These are phyloP conservation scores for Thecaphora frezii DNA, from an alignment of 1,284 basidiomycete species.

Conservation along the genomic window DNA sequence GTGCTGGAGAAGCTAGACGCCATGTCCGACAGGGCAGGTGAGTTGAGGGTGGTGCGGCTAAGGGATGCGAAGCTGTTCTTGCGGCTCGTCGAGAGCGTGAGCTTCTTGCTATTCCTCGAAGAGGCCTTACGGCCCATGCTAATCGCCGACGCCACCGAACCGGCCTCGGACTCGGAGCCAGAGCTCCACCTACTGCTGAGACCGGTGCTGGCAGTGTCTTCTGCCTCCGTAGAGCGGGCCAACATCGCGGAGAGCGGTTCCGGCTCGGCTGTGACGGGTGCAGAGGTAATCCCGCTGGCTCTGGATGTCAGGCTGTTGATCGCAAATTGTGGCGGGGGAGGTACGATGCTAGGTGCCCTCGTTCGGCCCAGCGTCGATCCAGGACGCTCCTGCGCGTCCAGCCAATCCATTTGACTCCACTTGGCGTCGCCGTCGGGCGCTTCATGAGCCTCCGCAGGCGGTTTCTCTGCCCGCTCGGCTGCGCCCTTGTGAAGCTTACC, in stretches of 20 bases:
- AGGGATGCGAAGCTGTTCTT: conserved; percentile 15
- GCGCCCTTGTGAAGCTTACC: not conserved
- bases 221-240: not conserved
- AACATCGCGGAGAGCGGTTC: not conserved
- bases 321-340: conserved; percentile 24
- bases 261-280: not conserved
- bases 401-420: not conserved
- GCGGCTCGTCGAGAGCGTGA: conserved; percentile 15
- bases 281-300: not conserved
- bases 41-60: not conserved
- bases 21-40: not conserved
- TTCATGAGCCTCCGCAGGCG: not conserved
- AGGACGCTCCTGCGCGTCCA: no score
- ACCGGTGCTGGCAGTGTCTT: not conserved
- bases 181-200: conserved; percentile 42
- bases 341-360: conserved; percentile 23
- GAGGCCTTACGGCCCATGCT: conserved; percentile 16
- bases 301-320: conserved; percentile 2
- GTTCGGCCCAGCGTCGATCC: no score
- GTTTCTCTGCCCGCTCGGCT: not conserved
- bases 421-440: not conserved
- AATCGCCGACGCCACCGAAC: conserved; percentile 13
- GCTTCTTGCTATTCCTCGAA: conserved; percentile 23
- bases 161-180: conserved; percentile 39
- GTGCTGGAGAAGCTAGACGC: not conserved